phyloP scores from a whole-genome alignment of 106 monocot genomes.

The Platanthera zijinensis region DNA sequence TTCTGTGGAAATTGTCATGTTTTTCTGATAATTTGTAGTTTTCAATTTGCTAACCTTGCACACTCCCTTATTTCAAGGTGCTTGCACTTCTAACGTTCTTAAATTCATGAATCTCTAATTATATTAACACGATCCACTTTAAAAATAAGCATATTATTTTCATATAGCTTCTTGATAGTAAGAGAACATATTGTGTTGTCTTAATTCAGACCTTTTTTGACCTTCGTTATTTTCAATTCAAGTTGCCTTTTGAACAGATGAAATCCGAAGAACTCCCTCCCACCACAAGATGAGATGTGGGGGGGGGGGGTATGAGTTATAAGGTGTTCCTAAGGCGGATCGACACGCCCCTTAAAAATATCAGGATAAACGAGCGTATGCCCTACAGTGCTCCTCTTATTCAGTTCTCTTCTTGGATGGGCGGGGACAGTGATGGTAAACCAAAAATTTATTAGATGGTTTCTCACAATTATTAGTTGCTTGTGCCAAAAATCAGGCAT shows the following conservation, averaged over 20 bases:
- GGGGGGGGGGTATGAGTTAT: constrained; percentile 98
- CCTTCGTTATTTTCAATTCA: constrained; percentile 45
- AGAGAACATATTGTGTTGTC: neutral
- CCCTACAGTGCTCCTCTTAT: too few relatives aligned
- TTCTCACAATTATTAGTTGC: too few relatives aligned
- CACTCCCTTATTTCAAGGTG: neutral
- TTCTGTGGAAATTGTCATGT: neutral
- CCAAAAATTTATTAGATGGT: too few relatives aligned
- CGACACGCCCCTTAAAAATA: constrained; percentile 94
- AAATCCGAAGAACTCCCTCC: constrained; percentile 89
- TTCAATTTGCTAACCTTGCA: neutral
- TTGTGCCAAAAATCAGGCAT: too few relatives aligned
- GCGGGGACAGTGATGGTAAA: too few relatives aligned
- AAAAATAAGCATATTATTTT: neutral
- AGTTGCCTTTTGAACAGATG: constrained; percentile 99
- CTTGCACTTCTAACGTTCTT: neutral
- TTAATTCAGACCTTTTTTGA: neutral
- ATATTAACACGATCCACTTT: neutral
- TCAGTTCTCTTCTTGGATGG: too few relatives aligned
- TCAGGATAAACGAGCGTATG: constrained; percentile 89
- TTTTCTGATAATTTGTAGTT: neutral
- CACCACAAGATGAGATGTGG: constrained; percentile 99
- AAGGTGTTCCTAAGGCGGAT: constrained; percentile 89
- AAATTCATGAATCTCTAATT: neutral
- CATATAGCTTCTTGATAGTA: neutral